A percentile compares a stretch with the other conserved stretches of the same genome.
Evolutionary conservation across 2,329 filamentous ascomycete genomes (phyloP).

Genomic region (Mollisiaceae sp.): DNA sequence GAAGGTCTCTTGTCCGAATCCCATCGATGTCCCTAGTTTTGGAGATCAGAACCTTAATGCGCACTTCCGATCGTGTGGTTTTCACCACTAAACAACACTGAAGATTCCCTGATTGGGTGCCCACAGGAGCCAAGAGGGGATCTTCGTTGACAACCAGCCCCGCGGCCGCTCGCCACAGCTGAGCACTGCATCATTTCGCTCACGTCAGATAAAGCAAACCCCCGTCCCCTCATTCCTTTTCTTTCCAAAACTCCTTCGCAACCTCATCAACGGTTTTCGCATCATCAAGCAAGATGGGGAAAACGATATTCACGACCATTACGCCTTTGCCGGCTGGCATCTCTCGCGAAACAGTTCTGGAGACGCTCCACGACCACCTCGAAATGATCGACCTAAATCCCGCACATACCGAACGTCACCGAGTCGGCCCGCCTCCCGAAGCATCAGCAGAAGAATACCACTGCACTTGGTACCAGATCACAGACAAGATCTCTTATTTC

Average conservation of each 20-base stretch:
- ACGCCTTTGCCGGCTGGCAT: constrained; percentile 75
- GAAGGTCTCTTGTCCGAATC: constrained; percentile 4
- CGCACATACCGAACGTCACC: constrained; percentile 72
- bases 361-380: constrained; percentile 77
- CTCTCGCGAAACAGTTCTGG: constrained; percentile 70
- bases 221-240: not conserved
- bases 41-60: constrained; percentile 4
- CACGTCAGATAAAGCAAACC: constrained; percentile 15
- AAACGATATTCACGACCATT: constrained; percentile 74
- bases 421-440: constrained; percentile 69
- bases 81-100: not conserved
- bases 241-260: not conserved
- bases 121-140: not conserved
- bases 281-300: constrained; percentile 61
- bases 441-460: constrained; percentile 72
- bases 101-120: not conserved
- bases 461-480: constrained; percentile 78
- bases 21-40: not conserved
- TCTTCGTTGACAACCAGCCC: not conserved
- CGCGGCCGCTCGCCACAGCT: constrained; percentile 9
- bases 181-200: constrained; percentile 11
- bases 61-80: not conserved
- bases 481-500: constrained; percentile 76
- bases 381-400: constrained; percentile 86
- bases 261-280: not conserved